Evolutionary conservation across 768 basidiomycete species (phyloP).

Genomic region (Mycena albidolilacea): DNA sequence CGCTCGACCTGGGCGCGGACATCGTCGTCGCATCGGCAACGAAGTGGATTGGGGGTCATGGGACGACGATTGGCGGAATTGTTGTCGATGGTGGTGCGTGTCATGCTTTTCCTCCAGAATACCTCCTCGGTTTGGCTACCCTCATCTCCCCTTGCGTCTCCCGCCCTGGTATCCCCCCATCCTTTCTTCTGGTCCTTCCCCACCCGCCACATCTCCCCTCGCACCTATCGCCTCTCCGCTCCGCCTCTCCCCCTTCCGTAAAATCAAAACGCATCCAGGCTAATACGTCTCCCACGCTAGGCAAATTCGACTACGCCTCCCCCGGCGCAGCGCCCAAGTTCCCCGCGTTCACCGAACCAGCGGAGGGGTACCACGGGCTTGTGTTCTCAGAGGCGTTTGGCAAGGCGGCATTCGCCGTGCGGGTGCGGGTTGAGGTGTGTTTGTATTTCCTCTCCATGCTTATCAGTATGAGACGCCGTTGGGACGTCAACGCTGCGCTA

Average conservation of each 20-base stretch:
- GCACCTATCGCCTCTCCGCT: neutral
- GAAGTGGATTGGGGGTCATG: conserved; percentile 54
- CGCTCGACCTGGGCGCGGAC: conserved; percentile 43
- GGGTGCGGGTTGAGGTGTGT: conserved; percentile 53
- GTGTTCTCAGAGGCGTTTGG: conserved; percentile 64
- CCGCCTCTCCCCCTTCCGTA: conserved; percentile 12
- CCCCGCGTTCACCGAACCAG: conserved; percentile 67
- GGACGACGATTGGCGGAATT: conserved; percentile 68
- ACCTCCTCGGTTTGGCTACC: no score
- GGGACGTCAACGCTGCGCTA: no score
- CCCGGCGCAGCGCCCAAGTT: conserved; percentile 53
- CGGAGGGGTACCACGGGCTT: conserved; percentile 70
- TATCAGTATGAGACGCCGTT: no score
- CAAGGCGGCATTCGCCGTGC: conserved; percentile 59
- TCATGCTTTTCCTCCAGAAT: neutral
- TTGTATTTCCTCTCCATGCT: no score
- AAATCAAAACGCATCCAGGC: conserved; percentile 22
- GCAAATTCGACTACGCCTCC: conserved; percentile 63
- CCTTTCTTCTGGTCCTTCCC: no score
- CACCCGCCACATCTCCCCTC: neutral
- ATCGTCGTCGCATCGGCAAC: conserved; percentile 47
- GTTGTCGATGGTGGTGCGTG: conserved; percentile 63
- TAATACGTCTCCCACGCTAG: conserved; percentile 5
- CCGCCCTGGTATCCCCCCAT: no score
- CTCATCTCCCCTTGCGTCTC: no score